Percentiles rank a stretch among this genome's conserved stretches.
These are phyloP conservation scores for Aeschynomene evenia DNA, from an alignment of 306 rosid genomes.

Conservation along the genomic window DNA sequence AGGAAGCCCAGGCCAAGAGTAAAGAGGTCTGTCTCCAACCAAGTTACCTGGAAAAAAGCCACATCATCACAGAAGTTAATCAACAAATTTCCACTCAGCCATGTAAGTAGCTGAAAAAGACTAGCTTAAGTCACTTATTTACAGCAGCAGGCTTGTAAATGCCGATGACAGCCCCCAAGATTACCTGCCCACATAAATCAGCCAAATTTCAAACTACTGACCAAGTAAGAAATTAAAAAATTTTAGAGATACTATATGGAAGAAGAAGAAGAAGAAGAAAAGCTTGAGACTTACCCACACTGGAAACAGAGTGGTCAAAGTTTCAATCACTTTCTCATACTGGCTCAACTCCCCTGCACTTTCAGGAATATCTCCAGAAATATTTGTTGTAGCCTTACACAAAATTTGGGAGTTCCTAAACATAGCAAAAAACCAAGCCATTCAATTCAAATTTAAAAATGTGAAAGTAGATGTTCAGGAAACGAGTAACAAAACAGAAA, in stretches of 20 bases:
- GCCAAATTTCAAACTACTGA: conserved; percentile 22
- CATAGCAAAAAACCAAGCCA: conserved; percentile 22
- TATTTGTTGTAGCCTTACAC: conserved; percentile 57
- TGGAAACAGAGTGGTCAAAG: conserved; percentile 88
- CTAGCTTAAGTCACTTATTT: conserved; percentile 44
- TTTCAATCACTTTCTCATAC: conserved; percentile 74
- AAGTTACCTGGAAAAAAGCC: conserved; percentile 67
- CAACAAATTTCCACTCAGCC: conserved; percentile 33
- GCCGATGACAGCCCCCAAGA: conserved; percentile 76
- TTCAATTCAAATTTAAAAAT: conserved; percentile 3
- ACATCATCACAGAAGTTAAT: conserved; percentile 26
- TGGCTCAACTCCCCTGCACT: conserved; percentile 46
- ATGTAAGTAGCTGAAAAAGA: conserved; percentile 28
- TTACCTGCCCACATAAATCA: conserved; percentile 58
- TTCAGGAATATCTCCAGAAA: conserved; percentile 64
- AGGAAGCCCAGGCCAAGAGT: conserved; percentile 89
- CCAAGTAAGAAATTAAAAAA: conserved; percentile 26
- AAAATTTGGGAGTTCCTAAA: conserved; percentile 54
- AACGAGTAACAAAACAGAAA: conserved; percentile 8
- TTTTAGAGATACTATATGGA: background rate
- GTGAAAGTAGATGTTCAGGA: conserved; percentile 3
- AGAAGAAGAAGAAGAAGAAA: too few relatives aligned
- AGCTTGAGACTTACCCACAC: conserved; percentile 65
- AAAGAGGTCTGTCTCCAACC: conserved; percentile 90
- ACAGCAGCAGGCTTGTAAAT: conserved; percentile 86